These are phyloP conservation scores for Dothiorella sarmentorum DNA, from an alignment of 2,329 filamentous ascomycete species.

Conservation along the genomic window DNA sequence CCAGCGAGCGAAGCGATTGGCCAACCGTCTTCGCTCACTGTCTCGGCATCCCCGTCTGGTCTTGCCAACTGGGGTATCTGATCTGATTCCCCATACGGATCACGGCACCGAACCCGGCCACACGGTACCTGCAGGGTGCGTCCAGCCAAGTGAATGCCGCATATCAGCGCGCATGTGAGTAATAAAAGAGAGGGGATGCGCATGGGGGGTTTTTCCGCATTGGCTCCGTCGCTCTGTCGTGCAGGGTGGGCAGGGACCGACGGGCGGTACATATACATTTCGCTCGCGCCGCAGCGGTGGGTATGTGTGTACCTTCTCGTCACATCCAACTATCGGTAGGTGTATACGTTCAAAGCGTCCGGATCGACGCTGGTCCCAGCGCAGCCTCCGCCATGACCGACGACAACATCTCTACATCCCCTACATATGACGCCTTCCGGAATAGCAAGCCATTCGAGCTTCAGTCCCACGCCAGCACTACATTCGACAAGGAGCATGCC, in stretches of 20 bases:
- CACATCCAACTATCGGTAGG: too few relatives aligned
- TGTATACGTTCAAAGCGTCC: too few relatives aligned
- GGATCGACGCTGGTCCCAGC: too few relatives aligned
- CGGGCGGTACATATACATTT: slow-evolving; percentile 10
- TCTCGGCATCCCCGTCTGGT: too few relatives aligned
- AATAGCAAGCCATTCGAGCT: not conserved
- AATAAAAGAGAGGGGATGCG: not conserved
- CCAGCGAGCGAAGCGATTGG: too few relatives aligned
- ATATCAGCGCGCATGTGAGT: not conserved
- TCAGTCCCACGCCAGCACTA: not conserved
- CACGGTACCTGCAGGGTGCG: not conserved
- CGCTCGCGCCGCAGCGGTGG: too few relatives aligned
- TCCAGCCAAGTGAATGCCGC: slow-evolving; percentile 7
- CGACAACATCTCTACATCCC: not conserved
- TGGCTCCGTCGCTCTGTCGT: not conserved
- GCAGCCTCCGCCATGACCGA: not conserved
- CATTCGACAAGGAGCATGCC: not conserved
- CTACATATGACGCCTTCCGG: not conserved
- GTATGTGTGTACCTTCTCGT: too few relatives aligned
- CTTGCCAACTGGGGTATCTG: not conserved
- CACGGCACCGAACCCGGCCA: not conserved
- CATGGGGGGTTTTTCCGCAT: not conserved
- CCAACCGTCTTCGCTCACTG: too few relatives aligned
- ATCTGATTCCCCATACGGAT: slow-evolving; percentile 5
- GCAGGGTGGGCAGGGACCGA: not conserved